Base-by-base conservation (phyloP, 139 green algal genomes). In the Chlorella sp. region DNA sequence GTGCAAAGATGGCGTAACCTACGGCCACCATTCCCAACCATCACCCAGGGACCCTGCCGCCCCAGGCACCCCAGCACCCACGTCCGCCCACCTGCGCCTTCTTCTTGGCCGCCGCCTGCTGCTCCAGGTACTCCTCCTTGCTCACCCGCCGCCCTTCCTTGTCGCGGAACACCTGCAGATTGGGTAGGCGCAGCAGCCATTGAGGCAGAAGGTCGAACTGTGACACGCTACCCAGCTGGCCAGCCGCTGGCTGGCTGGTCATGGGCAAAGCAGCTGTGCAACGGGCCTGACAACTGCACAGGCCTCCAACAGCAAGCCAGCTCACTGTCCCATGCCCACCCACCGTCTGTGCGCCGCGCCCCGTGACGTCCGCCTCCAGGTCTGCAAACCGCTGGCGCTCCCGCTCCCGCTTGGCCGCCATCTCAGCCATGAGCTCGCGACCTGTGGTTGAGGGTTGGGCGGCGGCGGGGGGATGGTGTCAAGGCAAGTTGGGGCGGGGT, bases 121-220 rank as follows among this genome's bases (percentile, higher is more conserved):
- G 80, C 76, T 91, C 87, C 25, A 74, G 39, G 72, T 89, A 92
- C 86, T 94, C 89, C 72, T 94, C 92, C 34, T 83, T 85, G 38
- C 60, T 91, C 63, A 95, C 88, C 3, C 84, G 60, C 25, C 88
- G 87, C 20, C 94, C 93, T 7, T 63, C 74, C 62, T 91, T 92
- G 88, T 96, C 93, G n/a, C 95, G 90, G 83, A 96, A 96, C 44
- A 97, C 80, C 80, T 79, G 67, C 63, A 38, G 28, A 4, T 2
- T 7, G 20, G 26, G 63, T 0, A 5, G 28, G 28, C 4, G 63
- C n/a, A n/a, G n/a, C n/a, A n/a, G n/a, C n/a, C n/a, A n/a, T n/a
- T n/a, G n/a, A n/a, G n/a, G n/a, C n/a, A n/a, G n/a, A n/a, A n/a
- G n/a, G n/a, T n/a, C n/a, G n/a, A n/a, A n/a, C n/a, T n/a, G n/a